These are phyloP conservation scores for Quercus suber DNA, from an alignment of 306 rosid species.

Conservation along the genomic window DNA sequence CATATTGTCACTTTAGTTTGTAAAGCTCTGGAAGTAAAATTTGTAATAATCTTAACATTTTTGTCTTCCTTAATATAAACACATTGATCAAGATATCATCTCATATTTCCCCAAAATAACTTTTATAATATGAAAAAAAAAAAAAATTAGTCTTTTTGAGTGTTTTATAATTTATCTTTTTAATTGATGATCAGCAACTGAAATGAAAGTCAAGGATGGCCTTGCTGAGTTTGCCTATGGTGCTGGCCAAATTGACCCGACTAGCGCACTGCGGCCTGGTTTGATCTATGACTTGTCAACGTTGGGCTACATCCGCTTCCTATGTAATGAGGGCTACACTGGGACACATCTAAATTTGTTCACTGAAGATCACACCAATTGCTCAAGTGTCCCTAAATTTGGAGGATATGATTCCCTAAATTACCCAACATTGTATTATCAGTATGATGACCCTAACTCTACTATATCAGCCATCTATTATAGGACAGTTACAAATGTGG, in stretches of 20 bases:
- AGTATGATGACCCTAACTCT: conserved; percentile 8
- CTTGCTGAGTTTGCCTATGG: conserved; percentile 44
- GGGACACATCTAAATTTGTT: conserved; percentile 27
- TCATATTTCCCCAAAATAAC: background rate
- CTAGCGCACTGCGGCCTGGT: conserved; percentile 52
- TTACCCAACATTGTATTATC: conserved; percentile 67
- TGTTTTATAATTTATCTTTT: background rate
- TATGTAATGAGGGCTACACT: conserved; percentile 54
- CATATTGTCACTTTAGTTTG: too few relatives aligned
- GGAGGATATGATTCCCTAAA: conserved; percentile 54
- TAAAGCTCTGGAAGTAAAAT: too few relatives aligned
- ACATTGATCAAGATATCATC: too few relatives aligned
- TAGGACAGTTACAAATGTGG: conserved; percentile 63
- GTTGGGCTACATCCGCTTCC: conserved; percentile 44
- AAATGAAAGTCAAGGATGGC: conserved; percentile 22
- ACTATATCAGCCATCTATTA: conserved; percentile 45
- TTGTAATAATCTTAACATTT: too few relatives aligned
- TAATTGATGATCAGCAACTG: conserved; percentile 46
- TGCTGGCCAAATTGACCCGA: conserved; percentile 67
- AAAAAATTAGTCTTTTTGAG: background rate
- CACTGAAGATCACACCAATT: background rate
- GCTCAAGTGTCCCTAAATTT: background rate
- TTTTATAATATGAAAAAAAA: too few relatives aligned
- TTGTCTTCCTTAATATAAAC: too few relatives aligned
- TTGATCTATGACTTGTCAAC: conserved; percentile 46